These are phyloP conservation scores for Aspergillus vadensis DNA, from an alignment of 2,329 filamentous ascomycete genomes.

Conservation along the genomic window DNA sequence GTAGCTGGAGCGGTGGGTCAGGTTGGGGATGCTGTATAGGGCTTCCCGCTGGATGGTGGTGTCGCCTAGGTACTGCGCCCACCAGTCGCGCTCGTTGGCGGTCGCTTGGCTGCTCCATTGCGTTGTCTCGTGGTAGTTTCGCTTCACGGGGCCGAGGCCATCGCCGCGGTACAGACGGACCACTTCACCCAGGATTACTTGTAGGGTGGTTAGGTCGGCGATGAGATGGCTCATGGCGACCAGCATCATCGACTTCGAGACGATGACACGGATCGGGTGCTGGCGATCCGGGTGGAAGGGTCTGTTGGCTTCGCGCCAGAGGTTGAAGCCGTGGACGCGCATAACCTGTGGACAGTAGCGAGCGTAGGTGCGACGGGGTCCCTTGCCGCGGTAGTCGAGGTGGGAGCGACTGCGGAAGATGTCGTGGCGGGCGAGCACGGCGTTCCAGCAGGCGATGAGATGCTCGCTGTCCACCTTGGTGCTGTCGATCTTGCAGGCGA, in stretches of 20 bases:
- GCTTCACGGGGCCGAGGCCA: background rate
- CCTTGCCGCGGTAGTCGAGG: background rate
- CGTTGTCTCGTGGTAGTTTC: background rate
- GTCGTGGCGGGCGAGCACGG: slow-evolving; percentile 4
- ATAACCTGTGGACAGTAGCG: background rate
- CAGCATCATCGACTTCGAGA: background rate
- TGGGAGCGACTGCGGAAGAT: slow-evolving; percentile 5
- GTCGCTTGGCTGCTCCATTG: background rate
- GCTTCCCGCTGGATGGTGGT: background rate
- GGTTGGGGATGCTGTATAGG: background rate
- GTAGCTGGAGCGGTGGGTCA: background rate
- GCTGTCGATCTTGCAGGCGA: background rate
- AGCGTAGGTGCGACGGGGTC: background rate
- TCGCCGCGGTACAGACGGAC: background rate
- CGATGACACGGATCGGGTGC: too few relatives aligned
- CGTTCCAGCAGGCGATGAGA: background rate
- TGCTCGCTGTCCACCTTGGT: background rate
- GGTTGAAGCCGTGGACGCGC: background rate
- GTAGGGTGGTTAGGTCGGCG: slow-evolving; percentile 2
- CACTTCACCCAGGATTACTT: background rate
- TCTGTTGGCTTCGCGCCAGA: slow-evolving; percentile 1
- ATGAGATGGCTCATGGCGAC: slow-evolving; percentile 7
- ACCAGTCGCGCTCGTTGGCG: too few relatives aligned
- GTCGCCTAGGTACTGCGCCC: background rate
- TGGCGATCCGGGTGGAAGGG: slow-evolving; percentile 1